Evolutionary conservation across 495 filamentous ascomycete species (phyloP), one percentile per base, ranked within the genome.

Genomic region (Podospora australis): DNA sequence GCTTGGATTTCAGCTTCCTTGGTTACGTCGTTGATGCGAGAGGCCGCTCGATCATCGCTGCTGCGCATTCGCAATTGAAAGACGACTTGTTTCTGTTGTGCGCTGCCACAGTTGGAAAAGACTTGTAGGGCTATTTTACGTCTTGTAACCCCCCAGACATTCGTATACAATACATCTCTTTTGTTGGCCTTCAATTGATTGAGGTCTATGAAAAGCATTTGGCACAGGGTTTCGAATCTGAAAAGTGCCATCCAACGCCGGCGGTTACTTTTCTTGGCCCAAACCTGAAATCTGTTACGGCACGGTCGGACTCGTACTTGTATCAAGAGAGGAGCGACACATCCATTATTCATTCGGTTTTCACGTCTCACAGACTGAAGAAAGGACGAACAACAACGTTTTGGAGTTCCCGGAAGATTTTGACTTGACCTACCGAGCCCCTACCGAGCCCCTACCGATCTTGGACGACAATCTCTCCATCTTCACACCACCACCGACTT

Each of bases 1-100:
- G 38, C 38, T 40, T 40, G 38, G 14, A n/a, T 40, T 20, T 40
- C 38, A 40, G 38, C 38, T 40, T 6, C 6, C 6, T 6, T 30
- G 38, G 38, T 40, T 40, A 40, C 38, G 38, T 40, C 38, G 38
- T 40, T 40, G 38, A 40, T n/a, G 38, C 13, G 6, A 6, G 26
- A 30, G 26, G 26, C 26, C 26, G 26, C 26, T 30, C n/a, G n/a
- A n/a, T n/a, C n/a, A n/a, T n/a, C n/a, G n/a, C n/a, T n/a, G n/a
- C n/a, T n/a, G n/a, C n/a, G n/a, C n/a, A n/a, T n/a, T n/a, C n/a
- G n/a, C n/a, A n/a, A n/a, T n/a, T n/a, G n/a, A n/a, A n/a, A n/a
- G 14, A 17, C 19, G 32, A 4, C 9, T 17, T 16, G 32, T 36
- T 17, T 36, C 6, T 16, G 32, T 16, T 36, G 6, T 29, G 26